Evolutionary conservation across 1,284 basidiomycete species (phyloP), one percentile per base, ranked within the genome.

Genomic region (Boletus coffeatus): DNA sequence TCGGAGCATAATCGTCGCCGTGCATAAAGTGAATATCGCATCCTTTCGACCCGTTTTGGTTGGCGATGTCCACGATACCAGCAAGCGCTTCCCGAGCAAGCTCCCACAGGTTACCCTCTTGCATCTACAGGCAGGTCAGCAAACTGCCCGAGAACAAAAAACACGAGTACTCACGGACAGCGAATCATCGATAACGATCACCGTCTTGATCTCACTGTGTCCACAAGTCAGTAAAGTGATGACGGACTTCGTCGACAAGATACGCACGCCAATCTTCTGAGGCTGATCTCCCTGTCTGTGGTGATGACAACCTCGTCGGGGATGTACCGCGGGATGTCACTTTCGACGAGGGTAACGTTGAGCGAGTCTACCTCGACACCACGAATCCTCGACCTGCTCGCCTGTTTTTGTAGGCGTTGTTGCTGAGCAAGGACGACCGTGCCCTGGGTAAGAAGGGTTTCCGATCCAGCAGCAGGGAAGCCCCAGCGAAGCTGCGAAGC

Each of bases 1-100:
- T 29, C 25, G 25, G 25, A 29, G 25, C 25, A 65, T 67, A 73
- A 32, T 68, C 67, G 11, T 67, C 64, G 13, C 67, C 64, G 64
- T 81, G 81, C 67, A 82, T 70, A 69, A 82, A 82, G 65, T 78
- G 75, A 9, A 83, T 69, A 59, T 83, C 81, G 57, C 78, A 62
- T 11, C 81, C 81, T 52, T 77, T 76, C 1, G 73, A 70, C 21
- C 76, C 77, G 59, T 79, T 78, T 37, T 69, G 66, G 36, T 73
- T 73, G 18, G 79, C 75, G 14, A 78, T 67, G 39, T 80, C 77
- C 2, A 78, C 74, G 29, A 82, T 74, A 43, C 76, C 79, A 56
- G 74, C 77, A 3, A 83, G 74, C 2, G 81, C 80, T 46, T 77
- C 76, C 25, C 78, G 64, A 2, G 78, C 73, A 63, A 75, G 74